Evolutionary conservation across 768 basidiomycete species (phyloP).

Genomic region (Podaxis rugospora): DNA sequence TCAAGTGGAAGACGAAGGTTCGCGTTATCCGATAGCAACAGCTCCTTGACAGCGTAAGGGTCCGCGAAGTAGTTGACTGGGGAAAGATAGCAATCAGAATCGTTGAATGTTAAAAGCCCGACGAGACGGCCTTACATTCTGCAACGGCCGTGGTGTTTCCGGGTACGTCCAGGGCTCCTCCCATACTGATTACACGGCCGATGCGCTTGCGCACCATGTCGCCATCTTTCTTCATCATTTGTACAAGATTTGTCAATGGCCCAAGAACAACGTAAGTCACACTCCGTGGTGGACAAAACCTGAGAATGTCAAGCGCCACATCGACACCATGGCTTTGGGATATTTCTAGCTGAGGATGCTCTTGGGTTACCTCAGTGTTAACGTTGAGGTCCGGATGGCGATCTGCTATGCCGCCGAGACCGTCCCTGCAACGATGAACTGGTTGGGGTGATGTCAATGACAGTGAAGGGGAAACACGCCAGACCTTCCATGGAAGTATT

Average conservation of each 20-base stretch:
- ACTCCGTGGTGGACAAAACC: conserved; percentile 41
- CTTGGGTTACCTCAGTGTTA: conserved; percentile 14
- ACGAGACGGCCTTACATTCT: conserved; percentile 58
- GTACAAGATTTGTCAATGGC: conserved; percentile 78
- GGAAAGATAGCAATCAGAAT: not conserved
- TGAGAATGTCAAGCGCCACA: conserved; percentile 52
- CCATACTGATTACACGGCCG: conserved; percentile 84
- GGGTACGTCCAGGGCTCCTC: conserved; percentile 88
- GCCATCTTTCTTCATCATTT: conserved; percentile 52
- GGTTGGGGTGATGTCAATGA: not conserved
- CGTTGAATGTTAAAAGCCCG: not conserved
- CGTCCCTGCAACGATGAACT: conserved; percentile 46
- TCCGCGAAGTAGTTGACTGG: conserved; percentile 86
- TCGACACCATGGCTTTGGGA: conserved; percentile 46
- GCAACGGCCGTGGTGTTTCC: conserved; percentile 81
- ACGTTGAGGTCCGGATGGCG: conserved; percentile 64
- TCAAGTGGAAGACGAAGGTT: conserved; percentile 52
- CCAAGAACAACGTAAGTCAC: conserved; percentile 74
- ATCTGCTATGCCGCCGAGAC: conserved; percentile 53
- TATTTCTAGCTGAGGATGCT: conserved; percentile 42
- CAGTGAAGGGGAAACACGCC: conserved; percentile 5
- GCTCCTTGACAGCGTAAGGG: conserved; percentile 73
- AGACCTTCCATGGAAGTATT: conserved; percentile 82
- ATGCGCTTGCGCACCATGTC: conserved; percentile 51
- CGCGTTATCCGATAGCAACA: conserved; percentile 43